Base-by-base conservation (phyloP, 2,329 filamentous ascomycete genomes). In the Botrytis tulipae region DNA sequence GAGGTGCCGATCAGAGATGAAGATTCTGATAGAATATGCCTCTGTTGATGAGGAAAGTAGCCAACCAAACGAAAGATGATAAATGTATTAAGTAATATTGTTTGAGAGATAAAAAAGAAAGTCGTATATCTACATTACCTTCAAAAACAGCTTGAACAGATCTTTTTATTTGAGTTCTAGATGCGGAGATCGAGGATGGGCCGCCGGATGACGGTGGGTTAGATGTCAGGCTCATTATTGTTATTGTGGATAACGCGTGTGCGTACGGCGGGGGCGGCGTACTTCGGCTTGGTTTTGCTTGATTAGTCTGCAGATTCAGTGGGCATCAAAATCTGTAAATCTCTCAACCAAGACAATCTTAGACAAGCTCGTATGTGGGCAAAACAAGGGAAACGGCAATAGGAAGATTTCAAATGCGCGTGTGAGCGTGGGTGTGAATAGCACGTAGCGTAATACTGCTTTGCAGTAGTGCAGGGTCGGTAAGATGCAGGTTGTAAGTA, bases 121-220 rank as follows among this genome's bases (percentile, higher is more conserved):
- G 37, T 35, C 20, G 35, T 57, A 44, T 48, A 42, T 72, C 12
- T 60, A 42, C 62, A 73, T 78, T 84, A 89, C 88, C 88, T 82
- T 90, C 87, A 83, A 90, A 90, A 54, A 87, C 86, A 75, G 87
- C 85, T 81, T 90, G 88, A 72, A 88, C 87, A 77, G 85, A 88
- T 79, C 88, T 84, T 83, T 90, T 90, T 72, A 89, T 83, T 78
- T 86, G 85, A 74, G 81, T 83, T 75, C 84, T 83, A 70, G 82
- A 75, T 66, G 77, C 76, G 65, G 78, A 76, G 62, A 75, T 78
- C 73, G 80, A 80, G 71, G 79, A 78, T 40, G 78, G 78, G 22
- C 78, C 77, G 42, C 78, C 79, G 75, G 80, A 79, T 25, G 80
- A 81, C 48, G 79, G 79, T 73, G 80, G 80, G 74, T 81, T 81